phyloP scores from a whole-genome alignment of 148 eudicot genomes.

The Vaccinium darrowii region DNA sequence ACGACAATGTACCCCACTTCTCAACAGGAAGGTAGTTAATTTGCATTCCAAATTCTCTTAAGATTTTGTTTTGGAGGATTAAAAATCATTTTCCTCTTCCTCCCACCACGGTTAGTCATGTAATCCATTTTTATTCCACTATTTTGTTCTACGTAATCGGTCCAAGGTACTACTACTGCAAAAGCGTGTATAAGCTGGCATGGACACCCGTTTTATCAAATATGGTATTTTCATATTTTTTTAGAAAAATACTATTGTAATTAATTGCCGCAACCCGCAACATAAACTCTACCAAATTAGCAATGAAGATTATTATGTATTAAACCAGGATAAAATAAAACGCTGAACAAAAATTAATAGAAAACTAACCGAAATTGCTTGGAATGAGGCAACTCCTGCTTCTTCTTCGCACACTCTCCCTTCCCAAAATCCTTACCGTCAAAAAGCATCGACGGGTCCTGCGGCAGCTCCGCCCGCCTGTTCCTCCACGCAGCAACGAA shows the following conservation, averaged over 20 bases:
- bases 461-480: conserved; percentile 11
- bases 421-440: neutral
- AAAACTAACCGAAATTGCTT: conserved; percentile 66
- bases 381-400: conserved; percentile 70
- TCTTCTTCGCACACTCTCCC: conserved; percentile 26
- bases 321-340: neutral
- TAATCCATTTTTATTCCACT: too few relatives aligned
- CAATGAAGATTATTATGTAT: neutral
- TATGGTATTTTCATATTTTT: too few relatives aligned
- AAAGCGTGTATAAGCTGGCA: too few relatives aligned
- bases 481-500: conserved; percentile 14
- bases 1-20: neutral
- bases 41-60: neutral
- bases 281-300: neutral
- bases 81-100: too few relatives aligned
- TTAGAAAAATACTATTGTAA: too few relatives aligned
- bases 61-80: too few relatives aligned
- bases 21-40: neutral
- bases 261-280: too few relatives aligned
- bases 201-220: too few relatives aligned
- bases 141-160: too few relatives aligned
- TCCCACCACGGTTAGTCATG: too few relatives aligned
- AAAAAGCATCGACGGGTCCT: neutral
- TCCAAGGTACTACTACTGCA: too few relatives aligned
- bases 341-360: neutral